phyloP scores from a whole-genome alignment of 1,284 basidiomycete species.

The Chondrostereum purpureum region DNA sequence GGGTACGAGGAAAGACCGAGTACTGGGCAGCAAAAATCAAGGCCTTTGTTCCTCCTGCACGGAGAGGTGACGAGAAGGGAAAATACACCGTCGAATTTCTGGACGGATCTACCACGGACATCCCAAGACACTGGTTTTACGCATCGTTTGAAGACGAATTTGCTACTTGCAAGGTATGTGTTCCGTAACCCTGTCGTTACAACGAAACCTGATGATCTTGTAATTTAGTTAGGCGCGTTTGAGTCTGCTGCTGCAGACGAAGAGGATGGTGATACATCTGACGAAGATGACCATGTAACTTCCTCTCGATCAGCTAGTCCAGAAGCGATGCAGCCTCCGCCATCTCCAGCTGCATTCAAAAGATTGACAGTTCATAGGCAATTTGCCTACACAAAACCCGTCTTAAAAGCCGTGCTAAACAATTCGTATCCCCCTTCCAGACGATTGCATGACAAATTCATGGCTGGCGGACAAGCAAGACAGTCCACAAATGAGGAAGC shows the following conservation, averaged over 20 bases:
- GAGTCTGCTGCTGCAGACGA: slow-evolving; percentile 27
- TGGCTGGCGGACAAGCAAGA: slow-evolving; percentile 48
- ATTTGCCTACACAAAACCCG: slow-evolving; percentile 56
- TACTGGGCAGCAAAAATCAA: slow-evolving; percentile 65
- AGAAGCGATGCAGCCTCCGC: slow-evolving; percentile 29
- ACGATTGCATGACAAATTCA: slow-evolving; percentile 43
- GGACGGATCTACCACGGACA: slow-evolving; percentile 35
- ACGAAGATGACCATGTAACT: slow-evolving; percentile 15
- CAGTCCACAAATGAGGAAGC: slow-evolving; percentile 39
- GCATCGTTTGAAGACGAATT: slow-evolving; percentile 51
- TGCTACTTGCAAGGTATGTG: slow-evolving; percentile 45
- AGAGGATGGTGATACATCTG: slow-evolving; percentile 39
- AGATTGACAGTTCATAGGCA: slow-evolving; percentile 48
- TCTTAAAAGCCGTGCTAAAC: slow-evolving; percentile 51
- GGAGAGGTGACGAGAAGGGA: slow-evolving; percentile 24
- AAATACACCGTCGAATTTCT: slow-evolving; percentile 50
- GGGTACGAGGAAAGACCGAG: slow-evolving; percentile 20
- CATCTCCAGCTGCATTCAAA: slow-evolving; percentile 33
- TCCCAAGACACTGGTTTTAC: slow-evolving; percentile 49
- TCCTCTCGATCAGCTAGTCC: slow-evolving; percentile 27
- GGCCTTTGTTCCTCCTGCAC: slow-evolving; percentile 41
- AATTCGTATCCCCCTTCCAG: slow-evolving; percentile 47
- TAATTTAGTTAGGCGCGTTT: slow-evolving; percentile 47
- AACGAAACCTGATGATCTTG: slow-evolving; percentile 7
- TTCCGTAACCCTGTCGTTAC: slow-evolving; percentile 1